Evolutionary conservation across 164 flowering plant species (phyloP).

Genomic region (Houttuynia cordata): DNA sequence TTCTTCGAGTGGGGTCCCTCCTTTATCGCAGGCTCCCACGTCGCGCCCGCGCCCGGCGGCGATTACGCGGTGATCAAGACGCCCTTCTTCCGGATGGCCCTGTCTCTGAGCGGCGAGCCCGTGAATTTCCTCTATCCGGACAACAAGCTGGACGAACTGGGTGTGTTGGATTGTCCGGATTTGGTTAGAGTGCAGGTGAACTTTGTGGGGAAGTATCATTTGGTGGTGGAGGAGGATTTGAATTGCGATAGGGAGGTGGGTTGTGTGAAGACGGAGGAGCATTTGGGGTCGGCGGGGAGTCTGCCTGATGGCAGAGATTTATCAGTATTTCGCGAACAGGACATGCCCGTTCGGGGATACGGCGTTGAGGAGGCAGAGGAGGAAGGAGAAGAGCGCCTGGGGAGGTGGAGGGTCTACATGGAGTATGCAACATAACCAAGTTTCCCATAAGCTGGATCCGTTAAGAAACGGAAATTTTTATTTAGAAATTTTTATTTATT

Average conservation of each 20-base stretch:
- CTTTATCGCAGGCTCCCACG: conserved; percentile 47
- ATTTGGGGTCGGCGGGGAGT: conserved; percentile 21
- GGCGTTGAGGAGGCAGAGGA: conserved; percentile 54
- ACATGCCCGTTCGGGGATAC: conserved; percentile 57
- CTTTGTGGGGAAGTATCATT: conserved; percentile 54
- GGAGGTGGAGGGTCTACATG: conserved; percentile 48
- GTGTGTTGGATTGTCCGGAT: conserved; percentile 21
- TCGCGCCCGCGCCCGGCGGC: conserved; percentile 36
- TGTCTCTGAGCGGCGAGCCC: conserved; percentile 32
- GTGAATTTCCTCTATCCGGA: conserved; percentile 43
- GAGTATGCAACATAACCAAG: too few species aligned
- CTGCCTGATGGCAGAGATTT: conserved; percentile 55
- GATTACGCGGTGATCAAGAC: conserved; percentile 37
- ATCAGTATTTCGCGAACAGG: conserved; percentile 66
- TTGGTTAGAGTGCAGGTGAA: conserved; percentile 49
- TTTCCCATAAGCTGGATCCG: too few species aligned
- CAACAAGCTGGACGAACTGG: conserved; percentile 17
- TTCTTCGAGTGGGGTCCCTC: conserved; percentile 80
- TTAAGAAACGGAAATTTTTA: too few species aligned
- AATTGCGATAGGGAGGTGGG: conserved; percentile 10
- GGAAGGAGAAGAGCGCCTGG: conserved; percentile 45
- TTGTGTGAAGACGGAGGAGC: conserved; percentile 22
- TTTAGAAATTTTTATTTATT: too few species aligned
- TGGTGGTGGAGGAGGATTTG: conserved; percentile 55
- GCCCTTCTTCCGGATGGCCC: conserved; percentile 60